Evolutionary conservation across 345 rosid genomes (phyloP), one percentile per base, ranked within the genome.

Genomic region (Melastoma malabathricum): DNA sequence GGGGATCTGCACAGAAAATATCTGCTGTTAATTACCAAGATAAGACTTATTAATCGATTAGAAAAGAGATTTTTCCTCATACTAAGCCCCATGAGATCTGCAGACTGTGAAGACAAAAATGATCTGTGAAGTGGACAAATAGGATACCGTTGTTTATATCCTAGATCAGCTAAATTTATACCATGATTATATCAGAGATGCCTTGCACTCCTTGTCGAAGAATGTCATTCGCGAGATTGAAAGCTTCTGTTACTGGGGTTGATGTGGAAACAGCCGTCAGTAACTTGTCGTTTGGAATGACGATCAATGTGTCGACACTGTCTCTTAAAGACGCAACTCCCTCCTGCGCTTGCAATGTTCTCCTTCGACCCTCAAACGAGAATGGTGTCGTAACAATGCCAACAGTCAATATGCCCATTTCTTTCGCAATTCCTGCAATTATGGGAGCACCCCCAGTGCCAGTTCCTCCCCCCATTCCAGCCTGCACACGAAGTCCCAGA

Each of bases 381-480:
- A 92, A 92, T 3, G 98, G 98, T 3, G 98, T 87, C 6, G 98
- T 92, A 48, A 81, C 96, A 39, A 92, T 92, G 49, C 95, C 96
- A 29, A 92, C 95, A 1, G 98, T 87, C 79, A 92, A 67, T 72
- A 92, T 92, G 31, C 93, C 98, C 95, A 92, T 82, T 2, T 93
- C 75, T 61, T 82, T 92, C 46, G 98, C 96, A 56, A 92, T 62
- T 51, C 88, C 93, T 19, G 98, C 98, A 59, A 92, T 87, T 41
- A 92, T 72, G 44, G 98, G 96, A 34, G 96, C 96, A 52, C 83
- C 98, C 2, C 98, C 96, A 22, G 96, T 92, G 20, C 96, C 98
- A 47, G 96, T 84, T 64, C 98, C 96, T 64, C 98, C 98, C 10
- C 96, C 98, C 98, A 92, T 92, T 62, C 98, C 98, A 56, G 98